These are phyloP conservation scores for Talaromyces sp. DNA, from an alignment of 2,329 filamentous ascomycete species.

Conservation along the genomic window DNA sequence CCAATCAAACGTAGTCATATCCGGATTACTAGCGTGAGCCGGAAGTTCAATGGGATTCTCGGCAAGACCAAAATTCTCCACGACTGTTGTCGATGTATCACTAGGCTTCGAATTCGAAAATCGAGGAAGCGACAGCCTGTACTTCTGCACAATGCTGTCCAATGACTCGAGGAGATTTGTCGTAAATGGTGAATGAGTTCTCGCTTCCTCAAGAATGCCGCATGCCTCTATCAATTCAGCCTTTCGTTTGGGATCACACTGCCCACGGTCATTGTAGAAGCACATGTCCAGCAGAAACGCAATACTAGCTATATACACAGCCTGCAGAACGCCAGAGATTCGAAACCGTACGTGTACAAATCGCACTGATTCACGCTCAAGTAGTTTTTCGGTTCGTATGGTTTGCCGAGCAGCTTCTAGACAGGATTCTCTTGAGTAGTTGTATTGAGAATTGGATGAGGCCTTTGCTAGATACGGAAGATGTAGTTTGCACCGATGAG, in stretches of 20 bases:
- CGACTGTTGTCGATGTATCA: background rate
- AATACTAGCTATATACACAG: conserved; percentile 39
- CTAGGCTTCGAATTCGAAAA: background rate
- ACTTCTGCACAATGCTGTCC: conserved; percentile 27
- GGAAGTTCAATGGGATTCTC: background rate
- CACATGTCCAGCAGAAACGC: conserved; percentile 41
- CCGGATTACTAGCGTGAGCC: conserved; percentile 10
- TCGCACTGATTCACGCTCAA: conserved; percentile 21
- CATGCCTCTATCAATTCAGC: conserved; percentile 34
- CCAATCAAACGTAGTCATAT: conserved; percentile 23
- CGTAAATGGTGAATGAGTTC: conserved; percentile 28
- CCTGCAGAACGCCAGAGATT: conserved; percentile 30
- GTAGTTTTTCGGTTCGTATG: conserved; percentile 27
- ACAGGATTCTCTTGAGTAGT: conserved; percentile 35
- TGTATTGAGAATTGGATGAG: conserved; percentile 29
- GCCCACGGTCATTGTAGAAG: conserved; percentile 28
- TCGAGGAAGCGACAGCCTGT: conserved; percentile 21
- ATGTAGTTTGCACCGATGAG: conserved; percentile 39
- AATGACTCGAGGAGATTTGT: conserved; percentile 32
- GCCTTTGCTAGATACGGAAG: conserved; percentile 35
- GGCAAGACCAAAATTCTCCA: background rate
- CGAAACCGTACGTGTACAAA: conserved; percentile 27
- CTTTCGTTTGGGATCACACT: conserved; percentile 26
- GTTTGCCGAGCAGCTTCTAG: conserved; percentile 34
- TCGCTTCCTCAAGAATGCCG: conserved; percentile 32